Base-by-base conservation (phyloP, 805 yeast species). In the Ogataea ganodermae region DNA sequence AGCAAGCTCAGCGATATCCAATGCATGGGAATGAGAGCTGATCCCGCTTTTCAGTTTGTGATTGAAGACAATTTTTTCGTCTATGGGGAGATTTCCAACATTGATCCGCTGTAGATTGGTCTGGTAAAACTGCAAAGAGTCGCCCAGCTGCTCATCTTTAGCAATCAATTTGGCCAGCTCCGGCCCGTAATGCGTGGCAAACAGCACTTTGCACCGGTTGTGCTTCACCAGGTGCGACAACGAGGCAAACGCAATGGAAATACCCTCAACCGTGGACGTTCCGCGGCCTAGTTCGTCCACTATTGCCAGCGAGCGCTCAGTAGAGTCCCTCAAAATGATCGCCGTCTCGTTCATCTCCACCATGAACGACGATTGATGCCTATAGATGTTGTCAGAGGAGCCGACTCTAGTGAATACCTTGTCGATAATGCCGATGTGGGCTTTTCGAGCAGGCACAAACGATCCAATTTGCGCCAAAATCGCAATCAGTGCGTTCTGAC, bases 211-310 rank as follows among this genome's bases (percentile, higher is more conserved):
- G 57, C 94, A 84, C 55, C 77, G 72, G 53, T 83, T 86, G 3
- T 63, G 62, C 17, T 68, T 63, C 12, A 79, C 55, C 45, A 90
- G 66, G 58, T 82, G 78, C 32, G 77, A 64, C 40, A 90, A 65
- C 0, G 91, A 76, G 0, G 95, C 91, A 69, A 73, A 88, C 1
- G 97, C 96, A 45, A 90, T 82, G 1, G 96, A 86, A 3, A 86
- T 71, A 1, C 97, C 97, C 67, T 90, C 97, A 43, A 71, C 72
- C 0, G 89, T 84, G 46, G 95, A 85, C 0, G 97, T 90, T 0
- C 97, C 97, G 45, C 96, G 72, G 1, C 97, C 97, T 18, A 90
- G 81, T 59, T 90, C 97, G 65, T 90, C 97, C 46, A 90, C 71
- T 18, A 90, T 81, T 0, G 92, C 86, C 51, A 90, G 68, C 0